These are phyloP conservation scores for Metahyphopichia silvanorum DNA, from an alignment of 805 yeast species.

Conservation along the genomic window DNA sequence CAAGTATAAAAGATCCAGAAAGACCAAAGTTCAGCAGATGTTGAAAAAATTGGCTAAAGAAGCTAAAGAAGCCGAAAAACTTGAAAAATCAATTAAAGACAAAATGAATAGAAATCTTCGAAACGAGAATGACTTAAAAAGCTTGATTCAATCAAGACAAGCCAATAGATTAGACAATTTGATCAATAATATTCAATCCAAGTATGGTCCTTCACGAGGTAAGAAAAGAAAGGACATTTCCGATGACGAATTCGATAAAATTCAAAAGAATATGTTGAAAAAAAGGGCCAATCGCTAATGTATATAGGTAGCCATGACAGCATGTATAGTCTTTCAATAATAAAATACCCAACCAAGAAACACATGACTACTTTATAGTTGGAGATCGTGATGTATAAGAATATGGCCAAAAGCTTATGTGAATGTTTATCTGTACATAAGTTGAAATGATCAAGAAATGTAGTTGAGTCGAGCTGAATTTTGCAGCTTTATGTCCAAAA, in stretches of 20 bases:
- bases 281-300: slow-evolving; percentile 11
- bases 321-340: too few species aligned
- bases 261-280: slow-evolving; percentile 38
- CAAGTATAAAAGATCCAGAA: slow-evolving; percentile 48
- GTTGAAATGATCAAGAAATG: too few species aligned
- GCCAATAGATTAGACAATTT: slow-evolving; percentile 41
- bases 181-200: slow-evolving; percentile 46
- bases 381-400: too few species aligned
- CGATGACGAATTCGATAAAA: slow-evolving; percentile 50
- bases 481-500: too few species aligned
- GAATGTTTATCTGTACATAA: too few species aligned
- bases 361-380: too few species aligned
- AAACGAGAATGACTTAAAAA: slow-evolving; percentile 40
- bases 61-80: slow-evolving; percentile 58
- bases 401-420: too few species aligned
- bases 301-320: too few species aligned
- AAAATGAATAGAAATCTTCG: slow-evolving; percentile 22
- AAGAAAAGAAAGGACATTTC: slow-evolving; percentile 40
- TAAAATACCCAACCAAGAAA: too few species aligned
- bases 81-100: slow-evolving; percentile 37
- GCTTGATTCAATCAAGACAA: slow-evolving; percentile 49
- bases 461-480: too few species aligned
- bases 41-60: slow-evolving; percentile 55
- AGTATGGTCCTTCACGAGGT: slow-evolving; percentile 42
- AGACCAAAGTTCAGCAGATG: slow-evolving; percentile 45